Conservation (phyloP, 352 stramenopile species). For the Achlya hypogyna region DNA sequence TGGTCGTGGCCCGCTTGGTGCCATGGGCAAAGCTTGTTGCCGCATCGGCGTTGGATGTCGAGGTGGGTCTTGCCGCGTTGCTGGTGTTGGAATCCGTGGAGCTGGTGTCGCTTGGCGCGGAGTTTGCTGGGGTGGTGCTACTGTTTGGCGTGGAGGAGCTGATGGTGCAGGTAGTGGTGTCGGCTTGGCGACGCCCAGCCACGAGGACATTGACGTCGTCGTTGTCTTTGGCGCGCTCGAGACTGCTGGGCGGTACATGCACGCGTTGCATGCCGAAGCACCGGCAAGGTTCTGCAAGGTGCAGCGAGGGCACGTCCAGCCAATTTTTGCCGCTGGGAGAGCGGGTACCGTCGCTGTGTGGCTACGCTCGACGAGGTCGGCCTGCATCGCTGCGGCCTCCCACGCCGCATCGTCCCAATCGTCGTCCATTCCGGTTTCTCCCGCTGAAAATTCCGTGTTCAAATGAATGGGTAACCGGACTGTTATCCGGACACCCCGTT, state of each 20-base stretch:
- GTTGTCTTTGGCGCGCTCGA: not conserved
- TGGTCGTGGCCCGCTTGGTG: too few species aligned
- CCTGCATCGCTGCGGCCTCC: conserved; percentile 35
- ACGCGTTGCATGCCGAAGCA: not conserved
- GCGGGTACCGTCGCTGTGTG: conserved; percentile 27
- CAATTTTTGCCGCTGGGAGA: not conserved
- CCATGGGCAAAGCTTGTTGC: conserved; percentile 16
- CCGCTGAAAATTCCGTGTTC: not conserved
- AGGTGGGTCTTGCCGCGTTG: not conserved
- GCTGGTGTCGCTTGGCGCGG: not conserved
- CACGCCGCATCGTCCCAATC: conserved; percentile 59
- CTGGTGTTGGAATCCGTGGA: not conserved
- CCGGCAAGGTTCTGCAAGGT: conserved; percentile 4
- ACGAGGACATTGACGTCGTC: not conserved
- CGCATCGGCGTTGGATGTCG: conserved; percentile 27
- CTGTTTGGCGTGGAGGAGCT: not conserved
- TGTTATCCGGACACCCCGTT: not conserved
- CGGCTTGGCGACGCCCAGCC: not conserved
- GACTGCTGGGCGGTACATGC: not conserved
- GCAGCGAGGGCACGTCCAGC: conserved; percentile 14
- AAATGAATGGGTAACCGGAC: conserved; percentile 1
- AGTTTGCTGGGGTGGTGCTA: not conserved
- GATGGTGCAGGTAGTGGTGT: not conserved
- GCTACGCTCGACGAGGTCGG: conserved; percentile 51
- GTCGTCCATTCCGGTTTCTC: conserved; percentile 32